These are phyloP conservation scores for Tricholoma sp. DNA, from an alignment of 768 basidiomycete genomes.

Conservation along the genomic window DNA sequence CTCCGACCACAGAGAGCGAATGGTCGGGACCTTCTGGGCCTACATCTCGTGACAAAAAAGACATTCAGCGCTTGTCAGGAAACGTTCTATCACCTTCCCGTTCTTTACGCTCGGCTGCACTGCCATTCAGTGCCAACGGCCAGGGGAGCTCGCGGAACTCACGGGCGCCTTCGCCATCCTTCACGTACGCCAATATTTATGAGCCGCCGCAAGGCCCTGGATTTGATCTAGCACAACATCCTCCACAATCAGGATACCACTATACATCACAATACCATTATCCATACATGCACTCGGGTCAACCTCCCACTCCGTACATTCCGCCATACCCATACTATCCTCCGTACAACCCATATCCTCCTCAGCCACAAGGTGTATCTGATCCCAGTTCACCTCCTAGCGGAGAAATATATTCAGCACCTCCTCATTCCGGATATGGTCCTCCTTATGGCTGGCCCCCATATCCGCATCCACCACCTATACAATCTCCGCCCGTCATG, in stretches of 20 bases:
- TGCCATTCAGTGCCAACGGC: constrained; percentile 44
- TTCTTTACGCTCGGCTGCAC: constrained; percentile 50
- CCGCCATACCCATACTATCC: constrained; percentile 39
- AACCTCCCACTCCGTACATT: constrained; percentile 35
- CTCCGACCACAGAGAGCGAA: constrained; percentile 77
- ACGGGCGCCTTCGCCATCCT: constrained; percentile 70
- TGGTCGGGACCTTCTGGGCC: constrained; percentile 57
- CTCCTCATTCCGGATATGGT: constrained; percentile 24
- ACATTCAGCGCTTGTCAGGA: constrained; percentile 39
- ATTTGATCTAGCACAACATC: constrained; percentile 47
- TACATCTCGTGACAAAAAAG: constrained; percentile 51
- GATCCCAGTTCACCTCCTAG: constrained; percentile 28
- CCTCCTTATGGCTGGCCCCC: constrained; percentile 35
- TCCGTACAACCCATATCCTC: constrained; percentile 31
- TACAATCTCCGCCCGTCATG: constrained; percentile 30
- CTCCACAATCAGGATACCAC: constrained; percentile 37
- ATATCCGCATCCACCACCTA: constrained; percentile 24
- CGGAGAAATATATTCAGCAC: constrained; percentile 26
- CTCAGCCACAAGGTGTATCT: constrained; percentile 25
- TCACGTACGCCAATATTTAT: constrained; percentile 70
- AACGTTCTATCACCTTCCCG: constrained; percentile 51
- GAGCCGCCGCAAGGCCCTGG: constrained; percentile 47
- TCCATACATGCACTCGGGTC: constrained; percentile 40
- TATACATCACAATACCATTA: constrained; percentile 46
- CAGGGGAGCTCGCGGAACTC: constrained; percentile 66